phyloP scores from a whole-genome alignment of 495 filamentous ascomycete species.

The Physcia stellaris region DNA sequence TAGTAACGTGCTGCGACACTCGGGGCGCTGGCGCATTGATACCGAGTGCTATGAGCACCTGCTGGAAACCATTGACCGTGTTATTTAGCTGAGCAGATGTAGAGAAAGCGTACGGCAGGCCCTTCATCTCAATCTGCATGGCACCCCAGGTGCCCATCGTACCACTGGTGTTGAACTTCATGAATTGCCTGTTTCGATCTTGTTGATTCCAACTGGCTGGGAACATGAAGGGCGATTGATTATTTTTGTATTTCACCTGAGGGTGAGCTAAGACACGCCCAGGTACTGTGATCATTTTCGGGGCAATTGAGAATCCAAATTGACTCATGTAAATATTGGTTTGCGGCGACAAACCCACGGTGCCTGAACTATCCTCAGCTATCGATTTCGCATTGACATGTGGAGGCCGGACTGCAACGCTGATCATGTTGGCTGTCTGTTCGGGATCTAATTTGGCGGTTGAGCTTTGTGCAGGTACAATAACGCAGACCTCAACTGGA shows the following conservation, averaged over 20 bases:
- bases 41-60: slow-evolving; percentile 3
- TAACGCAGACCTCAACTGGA: slow-evolving; percentile 47
- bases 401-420: slow-evolving; percentile 53
- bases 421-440: slow-evolving; percentile 50
- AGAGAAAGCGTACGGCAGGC: not conserved
- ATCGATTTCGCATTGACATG: slow-evolving; percentile 54
- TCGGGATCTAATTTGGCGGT: slow-evolving; percentile 35
- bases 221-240: slow-evolving; percentile 10
- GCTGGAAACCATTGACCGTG: slow-evolving; percentile 2
- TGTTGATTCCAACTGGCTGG: slow-evolving; percentile 44
- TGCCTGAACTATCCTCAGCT: slow-evolving; percentile 32
- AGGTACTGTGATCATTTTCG: slow-evolving; percentile 46
- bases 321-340: slow-evolving; percentile 20
- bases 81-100: not conserved
- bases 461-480: slow-evolving; percentile 52
- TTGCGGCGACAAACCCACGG: slow-evolving; percentile 32
- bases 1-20: too few species aligned
- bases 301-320: slow-evolving; percentile 43
- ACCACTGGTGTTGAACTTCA: slow-evolving; percentile 27
- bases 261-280: slow-evolving; percentile 49
- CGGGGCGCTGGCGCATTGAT: not conserved
- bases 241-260: slow-evolving; percentile 33
- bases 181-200: too few species aligned
- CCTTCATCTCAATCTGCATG: slow-evolving; percentile 4
- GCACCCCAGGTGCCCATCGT: slow-evolving; percentile 26